phyloP scores from a whole-genome alignment of 2,329 filamentous ascomycete genomes.

The Xylariaceae sp. region DNA sequence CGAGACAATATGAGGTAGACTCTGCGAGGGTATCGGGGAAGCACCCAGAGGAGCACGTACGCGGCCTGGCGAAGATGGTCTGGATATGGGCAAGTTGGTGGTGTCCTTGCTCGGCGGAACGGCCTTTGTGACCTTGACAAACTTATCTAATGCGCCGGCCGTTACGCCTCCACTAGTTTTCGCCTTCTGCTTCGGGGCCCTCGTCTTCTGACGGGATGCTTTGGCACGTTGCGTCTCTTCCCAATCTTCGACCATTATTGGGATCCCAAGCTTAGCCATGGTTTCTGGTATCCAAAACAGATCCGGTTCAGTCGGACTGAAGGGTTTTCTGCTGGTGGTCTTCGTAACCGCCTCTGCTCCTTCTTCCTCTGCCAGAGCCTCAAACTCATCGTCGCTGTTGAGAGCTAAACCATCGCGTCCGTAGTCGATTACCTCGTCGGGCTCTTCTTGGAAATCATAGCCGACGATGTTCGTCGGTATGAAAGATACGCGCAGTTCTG shows the following conservation, averaged over 20 bases:
- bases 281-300: slow-evolving; percentile 71
- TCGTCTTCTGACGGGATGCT: slow-evolving; percentile 28
- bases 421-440: slow-evolving; percentile 59
- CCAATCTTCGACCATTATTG: slow-evolving; percentile 67
- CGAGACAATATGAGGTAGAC: slow-evolving; percentile 4
- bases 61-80: slow-evolving; percentile 5
- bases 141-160: slow-evolving; percentile 44
- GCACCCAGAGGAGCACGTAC: slow-evolving; percentile 5
- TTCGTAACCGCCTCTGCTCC: slow-evolving; percentile 29
- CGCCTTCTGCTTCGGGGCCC: slow-evolving; percentile 25
- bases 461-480: slow-evolving; percentile 76
- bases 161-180: slow-evolving; percentile 27
- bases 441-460: slow-evolving; percentile 74
- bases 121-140: slow-evolving; percentile 45
- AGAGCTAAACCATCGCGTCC: slow-evolving; percentile 59
- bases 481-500: slow-evolving; percentile 79
- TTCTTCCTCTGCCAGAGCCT: slow-evolving; percentile 39
- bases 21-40: slow-evolving; percentile 15
- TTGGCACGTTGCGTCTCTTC: slow-evolving; percentile 47
- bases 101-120: slow-evolving; percentile 10
- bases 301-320: slow-evolving; percentile 68
- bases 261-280: slow-evolving; percentile 65
- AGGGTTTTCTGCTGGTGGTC: slow-evolving; percentile 45
- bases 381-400: slow-evolving; percentile 69
- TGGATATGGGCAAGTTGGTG: background rate